A percentile compares a stretch with the other conserved stretches of the same genome.
phyloP scores from a whole-genome alignment of 169 alveolate species.

The Plasmodium coatneyi region DNA sequence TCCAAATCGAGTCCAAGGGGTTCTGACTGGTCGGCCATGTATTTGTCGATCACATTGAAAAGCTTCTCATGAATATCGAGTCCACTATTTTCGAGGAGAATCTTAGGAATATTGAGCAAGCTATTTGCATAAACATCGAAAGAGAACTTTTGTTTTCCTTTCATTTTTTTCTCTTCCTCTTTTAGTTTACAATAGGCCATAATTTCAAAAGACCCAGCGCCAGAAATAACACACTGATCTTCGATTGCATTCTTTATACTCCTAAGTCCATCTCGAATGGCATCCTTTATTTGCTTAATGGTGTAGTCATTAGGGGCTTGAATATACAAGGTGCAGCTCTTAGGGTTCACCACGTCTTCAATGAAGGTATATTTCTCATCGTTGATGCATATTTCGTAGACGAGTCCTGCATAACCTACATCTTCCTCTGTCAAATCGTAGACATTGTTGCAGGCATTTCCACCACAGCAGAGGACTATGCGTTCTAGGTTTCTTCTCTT shows the following conservation, averaged over 20 bases:
- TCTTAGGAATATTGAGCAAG: constrained; percentile 94
- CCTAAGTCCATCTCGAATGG: constrained; percentile 98
- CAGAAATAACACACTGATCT: constrained; percentile 96
- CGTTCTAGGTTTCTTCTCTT: constrained; percentile 99
- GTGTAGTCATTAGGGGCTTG: constrained; percentile 99
- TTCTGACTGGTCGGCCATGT: constrained; percentile 87
- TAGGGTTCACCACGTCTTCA: constrained; percentile 97
- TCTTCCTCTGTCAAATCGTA: constrained; percentile 96
- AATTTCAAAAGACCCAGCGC: constrained; percentile 99
- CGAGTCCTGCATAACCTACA: constrained; percentile 97
- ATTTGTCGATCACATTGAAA: constrained; percentile 90
- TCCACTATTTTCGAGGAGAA: constrained; percentile 97
- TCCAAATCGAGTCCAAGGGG: constrained; percentile 96
- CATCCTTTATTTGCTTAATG: constrained; percentile 95
- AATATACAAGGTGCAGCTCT: constrained; percentile 96
- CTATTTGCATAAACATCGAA: constrained; percentile 97
- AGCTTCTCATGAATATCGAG: constrained; percentile 94
- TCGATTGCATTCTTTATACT: constrained; percentile 97
- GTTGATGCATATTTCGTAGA: constrained; percentile 95
- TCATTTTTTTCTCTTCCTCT: constrained; percentile 85
- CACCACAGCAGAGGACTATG: constrained; percentile 98
- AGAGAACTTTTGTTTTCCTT: constrained; percentile 97
- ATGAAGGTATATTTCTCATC: constrained; percentile 99
- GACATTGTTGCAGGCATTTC: constrained; percentile 97
- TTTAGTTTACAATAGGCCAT: constrained; percentile 91